Percentiles rank a stretch among this genome's conserved stretches.
Evolutionary conservation across 2,329 filamentous ascomycete species (phyloP).

Genomic region (Aspergillus jensenii): DNA sequence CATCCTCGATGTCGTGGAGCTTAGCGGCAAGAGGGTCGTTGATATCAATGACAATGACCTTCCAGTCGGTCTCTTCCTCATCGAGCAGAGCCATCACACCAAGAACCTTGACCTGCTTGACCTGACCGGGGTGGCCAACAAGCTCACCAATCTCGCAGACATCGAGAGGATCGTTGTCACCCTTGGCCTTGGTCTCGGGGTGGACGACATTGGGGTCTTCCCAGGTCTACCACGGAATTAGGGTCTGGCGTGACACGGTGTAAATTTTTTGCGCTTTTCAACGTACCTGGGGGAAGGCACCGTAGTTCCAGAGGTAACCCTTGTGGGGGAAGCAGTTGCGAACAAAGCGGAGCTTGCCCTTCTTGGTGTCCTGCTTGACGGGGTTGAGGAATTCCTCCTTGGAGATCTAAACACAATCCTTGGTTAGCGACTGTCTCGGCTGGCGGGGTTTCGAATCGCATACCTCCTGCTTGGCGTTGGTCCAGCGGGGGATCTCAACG

Average conservation of each 20-base stretch:
- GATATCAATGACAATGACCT: constrained; percentile 98
- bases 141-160: constrained; percentile 99
- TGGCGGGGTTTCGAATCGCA: constrained; percentile 30
- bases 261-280: neutral
- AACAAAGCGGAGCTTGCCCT: constrained; percentile 98
- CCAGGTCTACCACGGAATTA: constrained; percentile 70
- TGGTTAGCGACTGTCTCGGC: constrained; percentile 17
- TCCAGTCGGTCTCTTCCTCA: constrained; percentile 99
- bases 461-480: constrained; percentile 99
- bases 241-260: neutral
- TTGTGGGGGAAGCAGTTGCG: constrained; percentile 99
- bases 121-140: constrained; percentile 90
- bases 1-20: constrained; percentile 98
- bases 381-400: constrained; percentile 98
- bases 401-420: constrained; percentile 68
- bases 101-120: constrained; percentile 99
- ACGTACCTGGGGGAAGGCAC: constrained; percentile 93
- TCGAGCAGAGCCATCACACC: constrained; percentile 99
- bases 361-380: constrained; percentile 99
- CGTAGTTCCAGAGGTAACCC: constrained; percentile 99
- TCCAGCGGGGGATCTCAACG: constrained; percentile 99
- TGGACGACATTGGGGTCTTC: constrained; percentile 95
- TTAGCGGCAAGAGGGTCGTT: constrained; percentile 95
- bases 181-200: constrained; percentile 99
- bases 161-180: constrained; percentile 98